A percentile compares a stretch with the other conserved stretches of the same genome.
Conservation (phyloP, 1,284 basidiomycete genomes). For the Sporisorium exsertum region DNA sequence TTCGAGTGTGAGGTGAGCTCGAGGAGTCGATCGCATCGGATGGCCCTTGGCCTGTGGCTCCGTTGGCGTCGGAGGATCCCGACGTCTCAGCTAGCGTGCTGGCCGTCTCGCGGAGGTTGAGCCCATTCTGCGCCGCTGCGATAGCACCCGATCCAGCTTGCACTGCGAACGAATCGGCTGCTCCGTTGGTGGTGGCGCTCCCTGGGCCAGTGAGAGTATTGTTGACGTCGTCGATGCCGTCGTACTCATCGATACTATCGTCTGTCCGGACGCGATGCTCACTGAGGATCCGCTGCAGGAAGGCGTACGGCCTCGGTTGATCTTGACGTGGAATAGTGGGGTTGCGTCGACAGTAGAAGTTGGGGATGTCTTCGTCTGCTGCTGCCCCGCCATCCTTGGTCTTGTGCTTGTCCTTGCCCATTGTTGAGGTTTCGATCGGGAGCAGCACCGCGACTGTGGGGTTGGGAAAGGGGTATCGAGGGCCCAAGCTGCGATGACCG, state of each 20-base stretch:
- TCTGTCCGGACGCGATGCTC: constrained; percentile 34
- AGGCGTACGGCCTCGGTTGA: constrained; percentile 43
- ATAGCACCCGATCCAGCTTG: constrained; percentile 30
- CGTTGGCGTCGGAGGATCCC: background rate
- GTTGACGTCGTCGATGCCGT: constrained; percentile 1
- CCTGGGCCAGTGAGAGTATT: background rate
- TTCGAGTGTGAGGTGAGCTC: background rate
- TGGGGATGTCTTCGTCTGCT: constrained; percentile 27
- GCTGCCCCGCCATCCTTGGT: constrained; percentile 1
- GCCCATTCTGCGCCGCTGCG: constrained; percentile 37
- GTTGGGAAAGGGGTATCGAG: no score
- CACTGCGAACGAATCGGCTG: constrained; percentile 18
- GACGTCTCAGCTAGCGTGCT: constrained; percentile 28
- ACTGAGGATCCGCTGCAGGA: constrained; percentile 46
- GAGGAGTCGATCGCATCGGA: background rate
- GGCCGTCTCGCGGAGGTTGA: constrained; percentile 33
- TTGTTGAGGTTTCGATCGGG: background rate
- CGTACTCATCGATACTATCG: constrained; percentile 12
- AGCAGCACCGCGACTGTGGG: no score
- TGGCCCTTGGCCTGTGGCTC: background rate
- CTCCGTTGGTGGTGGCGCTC: background rate
- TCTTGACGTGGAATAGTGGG: constrained; percentile 41
- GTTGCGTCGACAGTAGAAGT: constrained; percentile 50
- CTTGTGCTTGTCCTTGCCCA: constrained; percentile 36
- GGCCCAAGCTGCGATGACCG: background rate